A percentile compares a stretch with the other conserved stretches of the same genome.
Conservation (phyloP, 2,329 filamentous ascomycete species). For the Colletotrichum agaves region DNA sequence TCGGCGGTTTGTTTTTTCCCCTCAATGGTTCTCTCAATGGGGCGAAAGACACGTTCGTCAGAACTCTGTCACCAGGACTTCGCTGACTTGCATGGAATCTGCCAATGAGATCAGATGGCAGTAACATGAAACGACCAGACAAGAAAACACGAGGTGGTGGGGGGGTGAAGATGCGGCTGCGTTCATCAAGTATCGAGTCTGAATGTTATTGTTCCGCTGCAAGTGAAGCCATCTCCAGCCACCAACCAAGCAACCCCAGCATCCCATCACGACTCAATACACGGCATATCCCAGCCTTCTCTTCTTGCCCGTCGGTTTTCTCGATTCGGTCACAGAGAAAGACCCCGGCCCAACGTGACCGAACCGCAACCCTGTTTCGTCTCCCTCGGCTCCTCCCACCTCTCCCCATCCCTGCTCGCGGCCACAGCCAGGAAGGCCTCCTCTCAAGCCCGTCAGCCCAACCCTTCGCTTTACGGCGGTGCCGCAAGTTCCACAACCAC, state of each 20-base stretch:
- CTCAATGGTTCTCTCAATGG: neutral
- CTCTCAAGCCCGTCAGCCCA: constrained; percentile 8
- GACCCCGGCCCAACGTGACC: neutral
- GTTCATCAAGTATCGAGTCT: neutral
- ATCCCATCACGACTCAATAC: constrained; percentile 11
- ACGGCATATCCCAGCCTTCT: constrained; percentile 23
- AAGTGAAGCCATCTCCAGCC: constrained; percentile 36
- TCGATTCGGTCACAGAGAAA: neutral
- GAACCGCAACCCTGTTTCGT: constrained; percentile 2
- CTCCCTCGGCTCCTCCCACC: constrained; percentile 8
- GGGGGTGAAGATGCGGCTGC: neutral
- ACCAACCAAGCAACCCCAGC: neutral
- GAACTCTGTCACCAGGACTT: constrained; percentile 9
- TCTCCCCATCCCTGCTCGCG: neutral
- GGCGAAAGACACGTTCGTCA: constrained; percentile 5
- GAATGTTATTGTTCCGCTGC: neutral
- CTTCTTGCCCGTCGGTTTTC: neutral
- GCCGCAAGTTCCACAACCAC: neutral
- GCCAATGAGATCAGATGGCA: constrained; percentile 22
- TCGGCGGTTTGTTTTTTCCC: too few species aligned
- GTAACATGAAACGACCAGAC: constrained; percentile 7
- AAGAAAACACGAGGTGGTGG: constrained; percentile 13
- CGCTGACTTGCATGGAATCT: neutral
- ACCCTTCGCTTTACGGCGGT: constrained; percentile 7
- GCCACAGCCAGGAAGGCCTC: neutral